A percentile compares a stretch with the other conserved stretches of the same genome.
These are phyloP conservation scores for Phialophora macrospora DNA, from an alignment of 2,329 filamentous ascomycete species.

Conservation along the genomic window DNA sequence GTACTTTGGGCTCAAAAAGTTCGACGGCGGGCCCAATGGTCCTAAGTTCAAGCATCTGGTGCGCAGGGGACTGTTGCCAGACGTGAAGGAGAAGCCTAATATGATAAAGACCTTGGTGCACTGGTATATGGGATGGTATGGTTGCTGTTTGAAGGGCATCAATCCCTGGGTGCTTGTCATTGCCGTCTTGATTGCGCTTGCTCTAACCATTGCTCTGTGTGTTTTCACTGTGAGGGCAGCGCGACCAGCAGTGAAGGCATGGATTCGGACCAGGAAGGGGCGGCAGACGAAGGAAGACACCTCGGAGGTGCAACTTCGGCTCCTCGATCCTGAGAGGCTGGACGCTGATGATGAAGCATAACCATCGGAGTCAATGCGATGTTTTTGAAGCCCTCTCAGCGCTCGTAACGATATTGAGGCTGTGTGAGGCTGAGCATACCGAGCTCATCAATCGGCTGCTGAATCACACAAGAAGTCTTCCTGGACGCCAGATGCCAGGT, in stretches of 20 bases:
- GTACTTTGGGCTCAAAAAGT: constrained; percentile 91
- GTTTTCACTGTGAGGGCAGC: constrained; percentile 22
- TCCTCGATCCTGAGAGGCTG: constrained; percentile 22
- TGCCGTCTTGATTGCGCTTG: constrained; percentile 14
- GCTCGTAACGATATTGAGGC: neutral
- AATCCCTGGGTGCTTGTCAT: constrained; percentile 32
- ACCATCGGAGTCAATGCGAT: neutral
- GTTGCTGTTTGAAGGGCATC: constrained; percentile 29
- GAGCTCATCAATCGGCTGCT: neutral
- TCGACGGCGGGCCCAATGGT: constrained; percentile 83
- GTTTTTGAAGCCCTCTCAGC: neutral
- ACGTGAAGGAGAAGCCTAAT: constrained; percentile 44
- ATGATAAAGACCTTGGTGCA: constrained; percentile 30
- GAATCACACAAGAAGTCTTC: neutral
- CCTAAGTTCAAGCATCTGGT: constrained; percentile 85
- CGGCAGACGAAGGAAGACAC: constrained; percentile 2
- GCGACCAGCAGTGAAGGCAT: constrained; percentile 12
- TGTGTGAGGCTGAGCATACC: neutral
- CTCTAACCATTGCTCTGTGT: constrained; percentile 4
- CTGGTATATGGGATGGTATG: constrained; percentile 31
- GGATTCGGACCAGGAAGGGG: constrained; percentile 9
- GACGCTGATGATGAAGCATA: constrained; percentile 22
- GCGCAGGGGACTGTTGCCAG: constrained; percentile 71
- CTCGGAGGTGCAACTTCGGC: constrained; percentile 23
- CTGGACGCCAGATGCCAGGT: neutral